phyloP scores from a whole-genome alignment of 306 rosid species.

The Quercus alba region DNA sequence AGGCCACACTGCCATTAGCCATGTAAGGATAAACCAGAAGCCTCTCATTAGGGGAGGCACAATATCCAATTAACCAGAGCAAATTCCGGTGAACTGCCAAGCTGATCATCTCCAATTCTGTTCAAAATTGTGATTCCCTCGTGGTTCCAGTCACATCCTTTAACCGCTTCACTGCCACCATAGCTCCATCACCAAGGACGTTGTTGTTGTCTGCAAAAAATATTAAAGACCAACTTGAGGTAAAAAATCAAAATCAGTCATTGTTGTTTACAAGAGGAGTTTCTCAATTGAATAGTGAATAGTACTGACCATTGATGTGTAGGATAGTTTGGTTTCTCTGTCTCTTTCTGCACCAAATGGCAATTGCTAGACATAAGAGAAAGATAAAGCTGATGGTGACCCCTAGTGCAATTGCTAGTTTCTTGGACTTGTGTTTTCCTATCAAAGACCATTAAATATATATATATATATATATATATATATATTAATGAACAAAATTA shows the following conservation, averaged over 20 bases:
- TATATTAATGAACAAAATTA: neutral
- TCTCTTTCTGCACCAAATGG: slow-evolving; percentile 63
- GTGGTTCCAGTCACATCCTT: slow-evolving; percentile 85
- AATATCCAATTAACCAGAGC: slow-evolving; percentile 81
- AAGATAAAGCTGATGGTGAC: slow-evolving; percentile 62
- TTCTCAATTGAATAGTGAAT: slow-evolving; percentile 1
- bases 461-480: no score
- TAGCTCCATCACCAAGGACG: slow-evolving; percentile 81
- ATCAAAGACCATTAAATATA: neutral
- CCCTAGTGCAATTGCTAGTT: slow-evolving; percentile 79
- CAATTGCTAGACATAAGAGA: slow-evolving; percentile 48
- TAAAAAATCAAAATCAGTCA: neutral
- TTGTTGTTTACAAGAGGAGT: neutral
- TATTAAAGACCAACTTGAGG: neutral
- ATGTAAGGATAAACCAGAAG: slow-evolving; percentile 92
- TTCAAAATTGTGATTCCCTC: slow-evolving; percentile 85
- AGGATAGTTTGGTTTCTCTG: slow-evolving; percentile 55
- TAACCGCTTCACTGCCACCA: slow-evolving; percentile 94
- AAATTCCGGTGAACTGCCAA: slow-evolving; percentile 91
- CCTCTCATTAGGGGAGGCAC: slow-evolving; percentile 78
- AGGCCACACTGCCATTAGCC: slow-evolving; percentile 95
- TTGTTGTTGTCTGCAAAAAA: slow-evolving; percentile 53
- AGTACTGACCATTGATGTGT: slow-evolving; percentile 58
- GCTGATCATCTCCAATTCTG: slow-evolving; percentile 97
- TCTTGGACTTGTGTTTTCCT: slow-evolving; percentile 67